phyloP scores from a whole-genome alignment of 1,284 basidiomycete genomes.

The Cutaneotrichosporon arboriforme region DNA sequence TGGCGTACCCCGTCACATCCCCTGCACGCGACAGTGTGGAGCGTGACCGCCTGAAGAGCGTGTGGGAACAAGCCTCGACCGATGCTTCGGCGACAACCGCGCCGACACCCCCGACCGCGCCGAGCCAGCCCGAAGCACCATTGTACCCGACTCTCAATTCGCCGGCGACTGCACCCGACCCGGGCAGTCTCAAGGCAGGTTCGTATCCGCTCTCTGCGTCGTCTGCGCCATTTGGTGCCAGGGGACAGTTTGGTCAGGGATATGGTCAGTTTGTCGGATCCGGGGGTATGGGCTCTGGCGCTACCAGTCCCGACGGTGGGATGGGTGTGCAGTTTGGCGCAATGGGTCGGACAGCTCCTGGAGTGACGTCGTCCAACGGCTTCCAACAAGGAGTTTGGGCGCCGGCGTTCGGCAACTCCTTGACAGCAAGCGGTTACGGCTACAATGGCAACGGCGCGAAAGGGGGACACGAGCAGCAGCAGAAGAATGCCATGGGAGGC shows the following conservation, averaged over 20 bases:
- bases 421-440: conserved; percentile 28
- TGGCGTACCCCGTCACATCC: conserved; percentile 24
- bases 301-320: conserved; percentile 14
- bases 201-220: conserved; percentile 7
- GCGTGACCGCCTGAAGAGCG: conserved; percentile 38
- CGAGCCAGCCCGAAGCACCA: conserved; percentile 25
- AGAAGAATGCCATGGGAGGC: conserved; percentile 7
- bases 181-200: conserved; percentile 15
- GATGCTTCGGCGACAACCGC: conserved; percentile 6
- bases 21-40: conserved; percentile 24
- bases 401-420: conserved; percentile 30
- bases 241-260: conserved; percentile 7
- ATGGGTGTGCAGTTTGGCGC: conserved; percentile 20
- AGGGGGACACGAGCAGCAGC: background rate
- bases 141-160: conserved; percentile 41
- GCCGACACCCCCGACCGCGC: conserved; percentile 6
- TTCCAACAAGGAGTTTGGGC: conserved; percentile 38
- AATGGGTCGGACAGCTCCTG: conserved; percentile 16
- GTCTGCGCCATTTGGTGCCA: background rate
- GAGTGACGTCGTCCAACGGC: conserved; percentile 13
- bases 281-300: conserved; percentile 15
- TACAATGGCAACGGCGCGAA: conserved; percentile 15
- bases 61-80: conserved; percentile 29
- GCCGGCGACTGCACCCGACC: conserved; percentile 19
- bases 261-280: conserved; percentile 17